Base-by-base conservation (phyloP, 345 rosid genomes). In the Dimocarpus longan region DNA sequence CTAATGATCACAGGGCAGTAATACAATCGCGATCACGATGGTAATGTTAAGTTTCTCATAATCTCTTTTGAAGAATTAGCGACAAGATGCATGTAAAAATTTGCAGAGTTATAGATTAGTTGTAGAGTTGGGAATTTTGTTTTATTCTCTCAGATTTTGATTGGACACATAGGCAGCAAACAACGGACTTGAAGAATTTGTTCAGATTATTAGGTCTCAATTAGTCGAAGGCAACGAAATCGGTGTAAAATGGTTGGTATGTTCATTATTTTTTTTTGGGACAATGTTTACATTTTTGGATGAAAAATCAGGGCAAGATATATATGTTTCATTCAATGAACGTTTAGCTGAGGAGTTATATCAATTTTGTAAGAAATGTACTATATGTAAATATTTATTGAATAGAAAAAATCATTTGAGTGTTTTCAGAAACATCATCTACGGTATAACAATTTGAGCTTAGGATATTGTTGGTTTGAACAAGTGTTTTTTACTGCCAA, bases 281-380 rank as follows among this genome's bases (percentile, higher is more conserved):
- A 26, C 16, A 22, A 0, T 60, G 10, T 75, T 48, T 28, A 1
- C 1, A 21, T 26, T 73, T 73, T 28, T 6, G 28, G 78, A 63
- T 64, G 10, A 64, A 32, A 60, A 73, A 50, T 73, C 54, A 59
- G 67, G 46, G 67, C 39, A 57, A 40, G 5, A 44, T 59, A 21
- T 59, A 21, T 22, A 60, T 19, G 42, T 73, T 60, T 37, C 76
- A 60, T 74, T 60, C 56, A 74, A 43, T 22, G 70, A 65, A 65
- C 7, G 18, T 74, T 10, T 46, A 24, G 18, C 1, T 10, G 37
- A n/a, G 54, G 54, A 24, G 22, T 74, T 15, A 16, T 74, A 40
- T 44, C 71, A 65, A 75, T 75, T 75, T 75, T 75, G 78, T 75
- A 19, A 65, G 71, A 65, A 44, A 64, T 63, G 62, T 64, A 46